Base-by-base conservation (phyloP, 2,329 filamentous ascomycete species). In the Colletotrichum paranaense region DNA sequence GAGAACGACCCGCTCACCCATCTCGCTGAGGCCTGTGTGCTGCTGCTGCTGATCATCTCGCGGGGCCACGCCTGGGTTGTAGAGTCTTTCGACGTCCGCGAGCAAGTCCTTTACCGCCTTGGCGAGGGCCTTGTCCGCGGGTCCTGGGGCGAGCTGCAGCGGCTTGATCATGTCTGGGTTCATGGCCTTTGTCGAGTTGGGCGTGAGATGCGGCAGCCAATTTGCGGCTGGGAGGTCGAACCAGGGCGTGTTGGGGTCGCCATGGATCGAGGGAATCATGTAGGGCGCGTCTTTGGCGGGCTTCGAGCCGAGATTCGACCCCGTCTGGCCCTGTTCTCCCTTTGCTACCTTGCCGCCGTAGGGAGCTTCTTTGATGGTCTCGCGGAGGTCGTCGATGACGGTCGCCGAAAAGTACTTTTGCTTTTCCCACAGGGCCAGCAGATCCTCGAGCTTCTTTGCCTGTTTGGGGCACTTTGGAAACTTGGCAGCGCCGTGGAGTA, bases 141-240 rank as follows among this genome's bases (percentile, higher is more conserved):
- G 92, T 0, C 93, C 93, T 1, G 92, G 84, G 2, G 88, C 84
- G 67, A 97, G 89, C 68, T 93, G 91, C 42, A 97, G 84, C 4
- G 94, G 93, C 75, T 91, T 92, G 75, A 96, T 89, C 77, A 91
- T 88, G 8, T 90, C 86, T 0, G 93, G 89, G 56, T 92, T 91
- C 84, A 98, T 94, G 7, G 94, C 91, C 62, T 89, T 88, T 9
- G 90, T 91, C 0, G 93, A 95, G 78, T 96, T 93, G 5, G 92
- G 93, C 52, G 93, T 89, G 73, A 97, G 91, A 68, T 93, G 92
- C 5, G 93, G 93, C 59, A 97, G 88, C 86, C 95, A 92, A 76
- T 94, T 96, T 2, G 91, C 93, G 1, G 94, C 94, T 0, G 95
- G 95, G 1, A 97, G 85, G 76, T 97, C 94, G 82, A 95, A 93